Base-by-base conservation (phyloP, 768 basidiomycete genomes). In the Kwoniella botswanensis region DNA sequence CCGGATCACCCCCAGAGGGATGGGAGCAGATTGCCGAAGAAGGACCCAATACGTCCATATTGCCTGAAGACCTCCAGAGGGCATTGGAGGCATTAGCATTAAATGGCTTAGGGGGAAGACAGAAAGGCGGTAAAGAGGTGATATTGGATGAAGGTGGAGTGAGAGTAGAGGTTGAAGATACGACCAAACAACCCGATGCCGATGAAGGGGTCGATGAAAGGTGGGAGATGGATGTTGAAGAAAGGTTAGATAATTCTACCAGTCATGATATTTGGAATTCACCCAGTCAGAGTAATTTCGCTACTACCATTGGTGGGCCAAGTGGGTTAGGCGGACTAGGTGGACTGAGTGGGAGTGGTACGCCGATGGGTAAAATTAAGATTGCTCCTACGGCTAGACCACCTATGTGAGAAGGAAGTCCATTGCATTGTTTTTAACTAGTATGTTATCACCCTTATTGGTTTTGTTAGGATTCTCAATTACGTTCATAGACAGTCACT, bases 1-100 rank as follows among this genome's bases (percentile, higher is more conserved):
- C 97, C 3, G 97, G 97, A 4, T 97, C 94, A 0, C 97, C 97
- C 0, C 97, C 97, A 0, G 90, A 95, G 1, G 97, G 95, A 2
- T 99, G 97, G 97, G 94, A 97, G 79, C 93, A 88, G 24, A 88
- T 94, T 67, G 86, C 86, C 61, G 96, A 98, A 83, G 94, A 95
- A 9, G 93, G 93, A 18, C 96, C 96, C 0, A 98, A 98, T 79
- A 81, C 85, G 2, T 84, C 88, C 2, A 91, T 94, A 4, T 88
- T 97, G 26, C 96, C 96, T 0, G 89, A 92, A 24, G 96, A 98
- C 80, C 88, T 98, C 73, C 91, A 93, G 29, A 79, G 86, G 12
- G 96, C 96, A 17, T 85, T 98, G 65, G 87, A 86, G 74, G 88
- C 87, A 74, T 87, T 98, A 2, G 88, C 92, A 78, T 65, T 85